Percentiles rank a stretch among this genome's conserved stretches.
These are phyloP conservation scores for Magnaporthales sp. DNA, from an alignment of 2,329 filamentous ascomycete genomes.

Conservation along the genomic window DNA sequence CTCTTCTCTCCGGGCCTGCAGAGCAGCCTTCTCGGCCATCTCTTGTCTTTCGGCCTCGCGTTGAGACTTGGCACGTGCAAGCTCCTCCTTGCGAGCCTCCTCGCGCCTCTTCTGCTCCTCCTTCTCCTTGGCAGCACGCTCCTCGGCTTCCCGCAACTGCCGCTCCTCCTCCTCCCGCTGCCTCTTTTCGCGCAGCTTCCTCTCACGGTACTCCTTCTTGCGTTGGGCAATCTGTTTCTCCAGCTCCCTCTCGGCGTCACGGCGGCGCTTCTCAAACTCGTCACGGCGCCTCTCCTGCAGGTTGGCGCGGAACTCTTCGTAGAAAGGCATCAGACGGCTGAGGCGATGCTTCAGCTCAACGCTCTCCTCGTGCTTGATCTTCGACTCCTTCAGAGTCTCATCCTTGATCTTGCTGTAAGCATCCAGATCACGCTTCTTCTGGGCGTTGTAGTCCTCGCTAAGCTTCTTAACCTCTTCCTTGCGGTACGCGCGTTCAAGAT, in stretches of 20 bases:
- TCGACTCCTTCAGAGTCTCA: slow-evolving; percentile 69
- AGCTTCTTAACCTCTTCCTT: slow-evolving; percentile 94
- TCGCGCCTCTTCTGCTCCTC: slow-evolving; percentile 75
- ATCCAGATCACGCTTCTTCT: slow-evolving; percentile 68
- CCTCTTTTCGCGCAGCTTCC: slow-evolving; percentile 70
- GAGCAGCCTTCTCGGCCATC: slow-evolving; percentile 50
- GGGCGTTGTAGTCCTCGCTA: slow-evolving; percentile 72
- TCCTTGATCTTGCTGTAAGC: slow-evolving; percentile 73
- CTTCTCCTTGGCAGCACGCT: slow-evolving; percentile 71
- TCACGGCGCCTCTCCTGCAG: slow-evolving; percentile 83
- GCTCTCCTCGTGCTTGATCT: slow-evolving; percentile 85
- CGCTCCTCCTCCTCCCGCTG: slow-evolving; percentile 81
- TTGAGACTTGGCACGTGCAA: slow-evolving; percentile 59
- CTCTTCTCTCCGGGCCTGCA: slow-evolving; percentile 77
- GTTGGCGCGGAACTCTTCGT: slow-evolving; percentile 73
- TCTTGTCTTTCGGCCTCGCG: slow-evolving; percentile 62
- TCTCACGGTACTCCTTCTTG: slow-evolving; percentile 81
- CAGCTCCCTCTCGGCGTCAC: slow-evolving; percentile 84
- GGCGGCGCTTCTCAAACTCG: slow-evolving; percentile 91
- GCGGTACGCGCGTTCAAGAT: slow-evolving; percentile 92
- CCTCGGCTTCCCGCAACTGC: slow-evolving; percentile 72
- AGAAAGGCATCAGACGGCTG: slow-evolving; percentile 71
- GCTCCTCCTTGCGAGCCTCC: slow-evolving; percentile 66
- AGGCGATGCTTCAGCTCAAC: slow-evolving; percentile 92
- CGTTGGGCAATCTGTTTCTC: slow-evolving; percentile 84